Conservation (phyloP, 2,329 filamentous ascomycete genomes). For the Coniochaeta hoffmannii region DNA sequence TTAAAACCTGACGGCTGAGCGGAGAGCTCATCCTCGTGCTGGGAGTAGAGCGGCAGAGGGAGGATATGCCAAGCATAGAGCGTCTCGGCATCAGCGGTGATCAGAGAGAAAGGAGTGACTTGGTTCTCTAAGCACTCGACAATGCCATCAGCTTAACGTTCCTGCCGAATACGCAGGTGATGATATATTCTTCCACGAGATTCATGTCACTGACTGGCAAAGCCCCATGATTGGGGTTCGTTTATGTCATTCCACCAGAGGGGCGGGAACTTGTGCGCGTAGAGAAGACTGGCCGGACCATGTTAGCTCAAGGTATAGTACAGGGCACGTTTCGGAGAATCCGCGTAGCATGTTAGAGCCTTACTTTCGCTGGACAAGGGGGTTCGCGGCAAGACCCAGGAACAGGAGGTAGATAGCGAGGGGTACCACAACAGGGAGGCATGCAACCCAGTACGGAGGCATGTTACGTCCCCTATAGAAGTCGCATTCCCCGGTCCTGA, state of each 20-base stretch:
- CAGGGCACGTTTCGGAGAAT: neutral
- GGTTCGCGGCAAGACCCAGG: conserved; percentile 57
- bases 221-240: conserved; percentile 75
- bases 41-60: conserved; percentile 67
- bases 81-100: conserved; percentile 65
- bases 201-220: conserved; percentile 55
- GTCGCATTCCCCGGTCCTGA: too few relatives aligned
- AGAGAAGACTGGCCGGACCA: conserved; percentile 57
- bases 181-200: neutral
- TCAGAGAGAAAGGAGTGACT: conserved; percentile 75
- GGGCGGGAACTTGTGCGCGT: conserved; percentile 73
- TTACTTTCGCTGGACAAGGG: conserved; percentile 75
- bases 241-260: conserved; percentile 66
- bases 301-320: neutral
- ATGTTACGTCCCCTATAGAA: neutral
- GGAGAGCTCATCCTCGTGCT: conserved; percentile 59
- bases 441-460: conserved; percentile 29
- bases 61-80: conserved; percentile 90
- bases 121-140: conserved; percentile 58
- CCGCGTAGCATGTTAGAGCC: conserved; percentile 9
- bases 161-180: too few relatives aligned
- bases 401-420: conserved; percentile 60
- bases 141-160: neutral
- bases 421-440: conserved; percentile 49
- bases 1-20: conserved; percentile 41